Evolutionary conservation across 2,329 filamentous ascomycete species (phyloP).

Genomic region (Hypoxylon sp.): DNA sequence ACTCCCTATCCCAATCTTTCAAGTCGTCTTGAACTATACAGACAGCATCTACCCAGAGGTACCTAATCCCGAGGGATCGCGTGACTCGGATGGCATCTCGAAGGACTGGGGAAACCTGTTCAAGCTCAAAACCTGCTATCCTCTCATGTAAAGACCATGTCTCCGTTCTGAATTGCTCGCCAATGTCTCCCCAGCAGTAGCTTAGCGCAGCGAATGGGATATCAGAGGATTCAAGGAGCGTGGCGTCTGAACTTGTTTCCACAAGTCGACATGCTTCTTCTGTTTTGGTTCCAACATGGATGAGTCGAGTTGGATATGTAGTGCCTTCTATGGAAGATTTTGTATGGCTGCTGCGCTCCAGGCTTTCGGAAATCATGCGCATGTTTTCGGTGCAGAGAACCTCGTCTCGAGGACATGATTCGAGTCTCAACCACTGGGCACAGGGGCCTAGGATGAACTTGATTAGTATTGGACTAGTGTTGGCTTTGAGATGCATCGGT

Average conservation of each 20-base stretch:
- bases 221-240: background rate
- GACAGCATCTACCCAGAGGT: slow-evolving; percentile 29
- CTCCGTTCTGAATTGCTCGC: slow-evolving; percentile 13
- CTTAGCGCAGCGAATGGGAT: slow-evolving; percentile 12
- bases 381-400: slow-evolving; percentile 11
- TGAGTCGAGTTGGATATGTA: slow-evolving; percentile 14
- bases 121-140: slow-evolving; percentile 1
- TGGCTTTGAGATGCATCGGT: background rate
- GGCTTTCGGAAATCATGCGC: background rate
- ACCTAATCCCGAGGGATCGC: slow-evolving; percentile 14
- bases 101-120: slow-evolving; percentile 12
- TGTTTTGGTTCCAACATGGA: background rate
- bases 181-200: slow-evolving; percentile 15
- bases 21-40: slow-evolving; percentile 32
- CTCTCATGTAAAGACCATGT: background rate
- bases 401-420: slow-evolving; percentile 6
- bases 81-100: slow-evolving; percentile 11
- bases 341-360: background rate
- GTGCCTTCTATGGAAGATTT: background rate
- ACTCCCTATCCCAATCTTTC: slow-evolving; percentile 23
- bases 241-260: slow-evolving; percentile 7
- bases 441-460: background rate
- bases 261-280: background rate
- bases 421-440: slow-evolving; percentile 9
- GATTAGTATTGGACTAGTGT: background rate